Percentiles rank a stretch among this genome's conserved stretches.
These are phyloP conservation scores for Trichaptum fuscoviolaceum DNA, from an alignment of 768 basidiomycete genomes.

Conservation along the genomic window DNA sequence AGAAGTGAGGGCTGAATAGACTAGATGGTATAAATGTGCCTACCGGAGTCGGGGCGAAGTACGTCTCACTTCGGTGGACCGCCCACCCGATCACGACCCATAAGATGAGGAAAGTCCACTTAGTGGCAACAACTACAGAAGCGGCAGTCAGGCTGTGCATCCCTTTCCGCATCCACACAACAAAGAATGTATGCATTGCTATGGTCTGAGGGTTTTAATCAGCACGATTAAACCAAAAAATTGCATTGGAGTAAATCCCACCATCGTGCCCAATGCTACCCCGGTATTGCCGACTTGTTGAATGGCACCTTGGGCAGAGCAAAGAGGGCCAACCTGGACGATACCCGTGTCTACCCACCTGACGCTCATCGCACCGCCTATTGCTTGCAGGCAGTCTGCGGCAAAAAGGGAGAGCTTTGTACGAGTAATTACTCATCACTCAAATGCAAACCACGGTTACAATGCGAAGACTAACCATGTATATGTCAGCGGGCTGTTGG, in stretches of 20 bases:
- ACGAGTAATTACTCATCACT: neutral
- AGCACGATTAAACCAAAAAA: neutral
- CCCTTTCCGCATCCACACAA: conserved; percentile 30
- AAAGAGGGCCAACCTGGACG: conserved; percentile 29
- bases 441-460: neutral
- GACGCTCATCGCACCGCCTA: conserved; percentile 7
- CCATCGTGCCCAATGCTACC: conserved; percentile 37
- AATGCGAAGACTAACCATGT: conserved; percentile 30
- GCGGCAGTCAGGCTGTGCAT: conserved; percentile 23
- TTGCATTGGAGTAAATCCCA: neutral
- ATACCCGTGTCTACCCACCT: conserved; percentile 31
- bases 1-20: neutral
- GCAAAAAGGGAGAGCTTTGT: conserved; percentile 18
- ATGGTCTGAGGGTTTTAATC: conserved; percentile 17
- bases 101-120: conserved; percentile 28
- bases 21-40: neutral
- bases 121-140: conserved; percentile 20
- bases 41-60: conserved; percentile 2
- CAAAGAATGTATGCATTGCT: conserved; percentile 36
- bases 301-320: conserved; percentile 33
- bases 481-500: conserved; percentile 33
- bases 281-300: conserved; percentile 39
- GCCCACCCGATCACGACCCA: conserved; percentile 28
- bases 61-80: conserved; percentile 11
- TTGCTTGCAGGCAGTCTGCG: conserved; percentile 7